Evolutionary conservation across 345 rosid species (phyloP).

Genomic region (Citrus unshiu): DNA sequence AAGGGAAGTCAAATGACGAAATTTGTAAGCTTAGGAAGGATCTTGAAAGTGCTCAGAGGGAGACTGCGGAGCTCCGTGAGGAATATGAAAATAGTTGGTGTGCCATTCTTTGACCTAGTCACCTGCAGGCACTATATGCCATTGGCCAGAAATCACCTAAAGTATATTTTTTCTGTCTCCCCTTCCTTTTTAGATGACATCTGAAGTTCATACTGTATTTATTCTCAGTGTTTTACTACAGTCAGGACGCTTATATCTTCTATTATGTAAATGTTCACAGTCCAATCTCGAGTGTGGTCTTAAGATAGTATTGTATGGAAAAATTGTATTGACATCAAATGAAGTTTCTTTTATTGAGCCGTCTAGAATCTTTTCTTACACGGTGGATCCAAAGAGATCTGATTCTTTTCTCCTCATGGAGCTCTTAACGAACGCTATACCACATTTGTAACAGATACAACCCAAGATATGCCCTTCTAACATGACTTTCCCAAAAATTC

Average conservation of each 20-base stretch:
- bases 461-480: neutral
- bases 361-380: neutral
- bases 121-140: no score
- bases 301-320: neutral
- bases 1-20: constrained; percentile 64
- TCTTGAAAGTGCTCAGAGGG: constrained; percentile 60
- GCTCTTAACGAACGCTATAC: neutral
- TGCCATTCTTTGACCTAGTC: no score
- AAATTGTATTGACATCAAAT: neutral
- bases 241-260: neutral
- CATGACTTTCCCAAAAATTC: no score
- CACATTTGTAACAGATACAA: neutral
- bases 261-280: neutral
- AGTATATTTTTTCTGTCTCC: no score
- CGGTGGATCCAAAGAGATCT: neutral
- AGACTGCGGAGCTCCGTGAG: constrained; percentile 21
- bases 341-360: neutral
- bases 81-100: no score
- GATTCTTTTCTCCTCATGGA: neutral
- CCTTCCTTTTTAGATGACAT: neutral
- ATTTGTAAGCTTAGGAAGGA: constrained; percentile 67
- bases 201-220: neutral
- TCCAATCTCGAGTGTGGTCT: neutral
- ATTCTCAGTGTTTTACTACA: neutral
- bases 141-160: no score